A percentile compares a stretch with the other conserved stretches of the same genome.
Conservation (phyloP, 75 land plant species). For the Pinus taeda region DNA sequence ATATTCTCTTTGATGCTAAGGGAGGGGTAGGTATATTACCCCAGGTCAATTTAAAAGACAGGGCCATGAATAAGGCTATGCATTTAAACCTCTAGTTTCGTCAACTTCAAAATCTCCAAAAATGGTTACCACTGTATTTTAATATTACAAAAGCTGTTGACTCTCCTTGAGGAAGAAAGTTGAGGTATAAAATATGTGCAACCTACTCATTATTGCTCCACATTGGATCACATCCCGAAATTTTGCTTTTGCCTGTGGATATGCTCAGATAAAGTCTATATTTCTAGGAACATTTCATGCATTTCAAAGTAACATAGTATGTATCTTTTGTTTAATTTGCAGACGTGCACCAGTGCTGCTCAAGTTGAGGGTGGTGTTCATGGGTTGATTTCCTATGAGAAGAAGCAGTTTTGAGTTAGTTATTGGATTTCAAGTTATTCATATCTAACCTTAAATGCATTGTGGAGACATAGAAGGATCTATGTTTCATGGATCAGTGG, state of each 20-base stretch:
- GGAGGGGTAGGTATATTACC: no score
- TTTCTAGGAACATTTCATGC: neutral
- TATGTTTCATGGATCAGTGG: neutral
- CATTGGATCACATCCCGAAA: neutral
- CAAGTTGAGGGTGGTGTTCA: conserved; percentile 94
- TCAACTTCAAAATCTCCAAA: no score
- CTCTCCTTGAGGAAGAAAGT: neutral
- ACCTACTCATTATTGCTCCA: neutral
- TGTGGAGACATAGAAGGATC: no score
- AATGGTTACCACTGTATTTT: no score
- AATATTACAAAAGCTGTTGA: neutral
- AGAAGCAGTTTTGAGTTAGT: conserved; percentile 64
- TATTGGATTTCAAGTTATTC: neutral
- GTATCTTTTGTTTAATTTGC: conserved; percentile 11
- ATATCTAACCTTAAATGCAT: neutral
- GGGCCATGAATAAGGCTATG: no score
- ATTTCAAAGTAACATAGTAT: neutral
- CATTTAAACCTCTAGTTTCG: no score
- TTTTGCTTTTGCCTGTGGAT: neutral
- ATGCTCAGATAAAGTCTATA: neutral
- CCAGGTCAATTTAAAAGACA: no score
- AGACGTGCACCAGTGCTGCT: conserved; percentile 95
- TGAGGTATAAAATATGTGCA: neutral
- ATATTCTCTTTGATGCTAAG: no score
- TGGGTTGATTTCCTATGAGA: conserved; percentile 82